Base-by-base conservation (phyloP, 768 basidiomycete species). In the Amanita muscaria region DNA sequence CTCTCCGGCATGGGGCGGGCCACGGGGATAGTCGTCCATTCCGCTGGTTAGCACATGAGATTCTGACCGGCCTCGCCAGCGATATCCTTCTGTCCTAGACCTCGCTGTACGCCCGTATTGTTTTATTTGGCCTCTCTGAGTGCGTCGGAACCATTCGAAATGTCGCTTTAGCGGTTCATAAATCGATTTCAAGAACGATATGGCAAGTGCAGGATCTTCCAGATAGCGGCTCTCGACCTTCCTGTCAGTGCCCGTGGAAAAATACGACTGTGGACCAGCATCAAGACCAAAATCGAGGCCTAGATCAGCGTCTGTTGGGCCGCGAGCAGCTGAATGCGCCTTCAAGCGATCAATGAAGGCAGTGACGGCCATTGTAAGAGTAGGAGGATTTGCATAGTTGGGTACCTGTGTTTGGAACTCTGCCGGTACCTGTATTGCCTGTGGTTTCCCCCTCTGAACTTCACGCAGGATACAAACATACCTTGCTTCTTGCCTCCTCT, bases 1-100 rank as follows among this genome's bases (percentile, higher is more conserved):
- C 65, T 97, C 93, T 39, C 94, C 93, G 2, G 80, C 73, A 56
- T 92, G 89, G 5, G 93, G 85, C 21, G 81, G 78, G 11, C 87
- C 91, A 43, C 93, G 76, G 9, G 93, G 93, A 61, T 93, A 97
- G 63, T 98, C 93, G 59, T 98, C 93, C 80, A 98, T 83, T 1
- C 93, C 93, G 55, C 86, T 89, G 0, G 94, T 96, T 46, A 98
- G 66, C 30, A 98, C 85, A 62, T 94, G 91, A 21, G 73, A 72
- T 54, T 81, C 74, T 5, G 88, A 86, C 32, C 93, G 72, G 22
- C 93, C 93, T 24, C 94, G 77, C 94, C 93, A 98, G 25, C 93
- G 76, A 65, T 96, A 98, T 1, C 77, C 92, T 62, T 97, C 92
- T 1, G 80, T 80, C 41, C 83, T 72, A n/a, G 88, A 88, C n/a